Base-by-base conservation (phyloP, 2,329 filamentous ascomycete species). In the Aspergillus floridensis region DNA sequence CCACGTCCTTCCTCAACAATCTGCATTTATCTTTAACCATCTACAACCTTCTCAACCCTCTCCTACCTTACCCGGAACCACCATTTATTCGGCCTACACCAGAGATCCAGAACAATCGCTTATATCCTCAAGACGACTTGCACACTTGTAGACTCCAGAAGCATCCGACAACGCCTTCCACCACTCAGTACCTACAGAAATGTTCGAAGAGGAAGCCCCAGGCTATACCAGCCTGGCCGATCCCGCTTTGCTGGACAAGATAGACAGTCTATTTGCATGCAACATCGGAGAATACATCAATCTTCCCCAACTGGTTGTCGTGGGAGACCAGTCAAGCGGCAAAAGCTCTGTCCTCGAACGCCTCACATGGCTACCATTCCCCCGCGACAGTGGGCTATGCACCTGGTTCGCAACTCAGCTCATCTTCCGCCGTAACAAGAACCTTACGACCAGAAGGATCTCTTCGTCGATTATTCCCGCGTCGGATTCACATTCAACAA, bases 351-450 rank as follows among this genome's bases (percentile, higher is more conserved):
- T 74, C 1, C 60, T 76, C 4, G 72, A 73, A 56, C 72, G 67
- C 1, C 58, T 75, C 65, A 75, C 56, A 24, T 62, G 24, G 63
- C 65, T 24, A 70, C 75, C 22, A 72, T 72, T 21, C 70, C 70
- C 35, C 46, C 70, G 63, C 72, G 77, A 70, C 24, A 68, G 65
- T 38, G 73, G 72, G 0, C 64, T 79, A 3, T 80, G 78, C 50
- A 81, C 79, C 2, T 65, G 76, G 2, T 80, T 79, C 64, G 77
- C 79, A 0, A 82, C 79, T 0, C 75, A 81, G 59, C 81, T 83
- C 49, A 77, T 74, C 12, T 74, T 80, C 26, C 76, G 76, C 0
- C 71, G 76, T 38, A 63, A 66, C 10, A 10, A 60, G 16, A 54
- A 41, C 1, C 35, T 52, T 12, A n/a, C 49, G 0, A 31, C 61